Conservation (phyloP, 257 asterid genomes). For the Osmanthus fragrans region DNA sequence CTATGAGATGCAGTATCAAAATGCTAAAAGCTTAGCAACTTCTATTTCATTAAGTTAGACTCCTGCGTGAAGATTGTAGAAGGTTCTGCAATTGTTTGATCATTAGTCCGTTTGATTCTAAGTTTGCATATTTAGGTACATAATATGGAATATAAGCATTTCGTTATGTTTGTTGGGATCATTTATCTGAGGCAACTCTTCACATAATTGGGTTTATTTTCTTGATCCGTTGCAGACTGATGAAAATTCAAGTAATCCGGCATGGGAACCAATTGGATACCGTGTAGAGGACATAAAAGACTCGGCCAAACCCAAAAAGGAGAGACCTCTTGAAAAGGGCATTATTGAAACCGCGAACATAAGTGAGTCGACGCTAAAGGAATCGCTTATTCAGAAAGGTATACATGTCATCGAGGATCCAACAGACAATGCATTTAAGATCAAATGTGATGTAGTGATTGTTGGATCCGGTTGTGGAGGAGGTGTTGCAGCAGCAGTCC, state of each 20-base stretch:
- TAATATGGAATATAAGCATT: neutral
- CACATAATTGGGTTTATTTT: neutral
- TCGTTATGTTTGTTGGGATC: neutral
- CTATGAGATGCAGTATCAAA: too few species aligned
- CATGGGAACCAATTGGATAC: constrained; percentile 78
- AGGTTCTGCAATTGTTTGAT: too few species aligned
- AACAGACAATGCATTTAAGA: constrained; percentile 26
- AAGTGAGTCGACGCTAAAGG: constrained; percentile 52
- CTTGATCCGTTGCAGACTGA: constrained; percentile 54
- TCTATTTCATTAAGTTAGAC: too few species aligned
- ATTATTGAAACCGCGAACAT: constrained; percentile 51
- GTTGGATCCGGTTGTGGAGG: constrained; percentile 96
- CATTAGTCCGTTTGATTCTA: too few species aligned
- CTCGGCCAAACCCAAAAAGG: constrained; percentile 15
- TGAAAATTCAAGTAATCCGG: constrained; percentile 59
- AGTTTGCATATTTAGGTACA: too few species aligned
- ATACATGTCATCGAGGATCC: constrained; percentile 42
- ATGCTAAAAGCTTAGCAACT: too few species aligned
- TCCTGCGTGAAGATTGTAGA: too few species aligned
- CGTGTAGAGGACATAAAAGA: constrained; percentile 37
- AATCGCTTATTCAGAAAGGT: constrained; percentile 58
- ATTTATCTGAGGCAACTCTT: neutral
- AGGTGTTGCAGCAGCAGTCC: constrained; percentile 80
- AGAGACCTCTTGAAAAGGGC: constrained; percentile 77
- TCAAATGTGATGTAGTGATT: constrained; percentile 80